Evolutionary conservation across 768 basidiomycete species (phyloP).

Genomic region (Vararia minispora): DNA sequence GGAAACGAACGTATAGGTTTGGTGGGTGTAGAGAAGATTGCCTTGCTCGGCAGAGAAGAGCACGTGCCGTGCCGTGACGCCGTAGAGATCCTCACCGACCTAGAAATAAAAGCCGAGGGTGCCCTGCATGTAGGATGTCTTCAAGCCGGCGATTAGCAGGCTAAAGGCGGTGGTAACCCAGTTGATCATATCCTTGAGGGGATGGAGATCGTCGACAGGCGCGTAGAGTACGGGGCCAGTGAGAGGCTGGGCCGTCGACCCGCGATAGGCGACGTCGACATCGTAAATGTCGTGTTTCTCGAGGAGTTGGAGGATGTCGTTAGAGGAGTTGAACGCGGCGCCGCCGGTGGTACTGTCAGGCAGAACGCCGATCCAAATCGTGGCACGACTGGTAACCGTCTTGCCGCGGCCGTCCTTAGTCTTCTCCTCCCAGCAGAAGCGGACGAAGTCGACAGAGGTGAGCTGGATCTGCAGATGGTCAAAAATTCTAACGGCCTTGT

Average conservation of each 20-base stretch:
- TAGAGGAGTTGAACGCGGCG: slow-evolving; percentile 11
- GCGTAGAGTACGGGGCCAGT: slow-evolving; percentile 13
- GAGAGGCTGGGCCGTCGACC: slow-evolving; percentile 9
- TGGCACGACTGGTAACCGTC: slow-evolving; percentile 9
- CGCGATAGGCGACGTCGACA: slow-evolving; percentile 17
- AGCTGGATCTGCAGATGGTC: slow-evolving; percentile 5
- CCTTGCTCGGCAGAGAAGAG: slow-evolving; percentile 17
- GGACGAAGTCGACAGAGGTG: slow-evolving; percentile 11
- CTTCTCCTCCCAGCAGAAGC: slow-evolving; percentile 10
- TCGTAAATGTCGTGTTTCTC: slow-evolving; percentile 10
- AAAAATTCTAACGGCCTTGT: slow-evolving; percentile 10
- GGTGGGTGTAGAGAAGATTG: slow-evolving; percentile 15
- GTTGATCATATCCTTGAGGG: slow-evolving; percentile 24
- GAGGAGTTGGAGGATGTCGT: slow-evolving; percentile 14
- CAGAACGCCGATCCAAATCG: slow-evolving; percentile 19
- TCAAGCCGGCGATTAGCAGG: slow-evolving; percentile 25
- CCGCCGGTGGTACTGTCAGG: slow-evolving; percentile 16
- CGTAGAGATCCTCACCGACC: slow-evolving; percentile 22
- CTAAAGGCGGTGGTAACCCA: slow-evolving; percentile 24
- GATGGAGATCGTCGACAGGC: slow-evolving; percentile 15
- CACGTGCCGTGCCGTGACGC: slow-evolving; percentile 23
- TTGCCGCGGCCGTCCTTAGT: slow-evolving; percentile 2
- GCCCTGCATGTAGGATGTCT: slow-evolving; percentile 23
- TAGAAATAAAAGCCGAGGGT: slow-evolving; percentile 27
- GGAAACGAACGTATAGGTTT: slow-evolving; percentile 6